Evolutionary conservation across 129 eudicot species (phyloP).

Genomic region (Centrapalus pauciflorus): DNA sequence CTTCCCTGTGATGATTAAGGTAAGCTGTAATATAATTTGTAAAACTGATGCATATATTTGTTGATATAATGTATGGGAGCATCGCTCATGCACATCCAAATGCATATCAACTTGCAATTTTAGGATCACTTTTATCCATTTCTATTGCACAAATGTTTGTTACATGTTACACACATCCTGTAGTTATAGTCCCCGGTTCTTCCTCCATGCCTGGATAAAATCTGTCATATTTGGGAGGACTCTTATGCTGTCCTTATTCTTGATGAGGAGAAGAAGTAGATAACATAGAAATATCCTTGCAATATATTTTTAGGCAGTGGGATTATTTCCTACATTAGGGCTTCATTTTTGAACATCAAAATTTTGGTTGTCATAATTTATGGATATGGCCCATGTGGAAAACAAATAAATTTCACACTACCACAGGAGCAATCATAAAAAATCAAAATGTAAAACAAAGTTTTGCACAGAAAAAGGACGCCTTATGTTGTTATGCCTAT

Average conservation of each 20-base stretch:
- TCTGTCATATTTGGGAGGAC: not conserved
- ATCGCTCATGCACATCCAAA: not conserved
- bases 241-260: not conserved
- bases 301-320: not conserved
- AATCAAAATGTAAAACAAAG: not conserved
- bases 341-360: not conserved
- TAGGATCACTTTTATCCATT: not conserved
- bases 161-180: not conserved
- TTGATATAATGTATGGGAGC: not conserved
- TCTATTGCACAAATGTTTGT: not conserved
- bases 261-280: not conserved
- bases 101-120: not conserved
- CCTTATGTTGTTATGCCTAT: not conserved
- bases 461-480: not conserved
- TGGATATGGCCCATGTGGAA: not conserved
- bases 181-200: not conserved
- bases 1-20: constrained; percentile 97
- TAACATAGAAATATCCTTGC: not conserved
- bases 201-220: not conserved
- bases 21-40: constrained; percentile 18
- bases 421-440: not conserved
- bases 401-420: not conserved
- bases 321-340: not conserved
- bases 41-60: not conserved
- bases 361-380: not conserved